These are phyloP conservation scores for Cryphonectria nitschkei DNA, from an alignment of 2,329 filamentous ascomycete species.

Conservation along the genomic window DNA sequence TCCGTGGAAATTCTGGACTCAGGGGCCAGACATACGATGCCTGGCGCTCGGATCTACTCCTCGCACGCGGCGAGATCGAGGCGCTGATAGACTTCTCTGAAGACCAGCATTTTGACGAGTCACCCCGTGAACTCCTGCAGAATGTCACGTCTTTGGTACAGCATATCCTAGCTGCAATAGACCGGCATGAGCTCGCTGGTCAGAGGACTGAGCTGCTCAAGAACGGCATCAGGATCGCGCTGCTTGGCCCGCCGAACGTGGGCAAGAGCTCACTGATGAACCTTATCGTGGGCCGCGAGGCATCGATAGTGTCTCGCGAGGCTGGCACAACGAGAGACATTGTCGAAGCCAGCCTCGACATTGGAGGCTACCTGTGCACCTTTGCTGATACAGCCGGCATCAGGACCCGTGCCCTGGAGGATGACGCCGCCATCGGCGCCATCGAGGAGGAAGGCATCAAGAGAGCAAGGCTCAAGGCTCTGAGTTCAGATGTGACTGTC, in stretches of 20 bases:
- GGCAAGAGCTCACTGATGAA: conserved; percentile 97
- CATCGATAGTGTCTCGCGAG: conserved; percentile 91
- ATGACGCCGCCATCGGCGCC: conserved; percentile 58
- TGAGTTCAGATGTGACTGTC: conserved; percentile 83
- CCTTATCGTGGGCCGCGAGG: conserved; percentile 84
- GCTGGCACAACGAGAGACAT: conserved; percentile 94
- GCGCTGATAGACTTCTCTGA: conserved; percentile 97
- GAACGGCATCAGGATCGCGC: conserved; percentile 81
- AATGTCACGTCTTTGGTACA: conserved; percentile 70
- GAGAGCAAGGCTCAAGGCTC: conserved; percentile 78
- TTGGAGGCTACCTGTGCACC: conserved; percentile 88
- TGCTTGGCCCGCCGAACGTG: conserved; percentile 89
- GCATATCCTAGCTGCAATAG: conserved; percentile 64
- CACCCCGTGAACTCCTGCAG: conserved; percentile 69
- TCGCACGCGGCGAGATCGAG: conserved; percentile 88
- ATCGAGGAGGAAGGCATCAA: conserved; percentile 91
- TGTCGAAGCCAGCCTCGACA: conserved; percentile 86
- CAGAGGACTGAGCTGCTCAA: conserved; percentile 82
- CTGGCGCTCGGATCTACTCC: conserved; percentile 78
- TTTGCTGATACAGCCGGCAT: conserved; percentile 95
- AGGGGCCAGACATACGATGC: conserved; percentile 77
- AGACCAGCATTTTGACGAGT: conserved; percentile 95
- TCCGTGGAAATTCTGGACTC: conserved; percentile 73
- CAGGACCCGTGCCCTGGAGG: conserved; percentile 49
- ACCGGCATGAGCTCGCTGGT: conserved; percentile 73